These are phyloP conservation scores for Athelia sp. DNA, from an alignment of 1,284 basidiomycete genomes.

Conservation along the genomic window DNA sequence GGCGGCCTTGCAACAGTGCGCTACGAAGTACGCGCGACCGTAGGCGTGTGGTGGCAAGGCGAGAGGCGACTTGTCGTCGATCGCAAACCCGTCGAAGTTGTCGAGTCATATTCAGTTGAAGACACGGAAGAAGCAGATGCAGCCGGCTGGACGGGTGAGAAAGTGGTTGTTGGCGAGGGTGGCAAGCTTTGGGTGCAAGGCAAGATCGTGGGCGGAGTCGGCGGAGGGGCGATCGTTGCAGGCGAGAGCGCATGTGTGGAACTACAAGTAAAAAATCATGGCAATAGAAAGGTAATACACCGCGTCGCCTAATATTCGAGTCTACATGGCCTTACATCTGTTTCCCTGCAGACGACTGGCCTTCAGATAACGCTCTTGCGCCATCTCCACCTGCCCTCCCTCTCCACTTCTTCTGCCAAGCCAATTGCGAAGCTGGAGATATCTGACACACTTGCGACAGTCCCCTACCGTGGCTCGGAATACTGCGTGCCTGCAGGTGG, in stretches of 20 bases:
- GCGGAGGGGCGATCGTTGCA: conserved; percentile 58
- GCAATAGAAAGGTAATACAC: conserved; percentile 58
- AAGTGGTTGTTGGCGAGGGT: conserved; percentile 62
- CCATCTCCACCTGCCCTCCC: conserved; percentile 48
- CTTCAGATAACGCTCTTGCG: conserved; percentile 55
- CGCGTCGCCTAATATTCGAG: background rate
- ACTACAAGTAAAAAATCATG: conserved; percentile 74
- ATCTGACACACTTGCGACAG: conserved; percentile 61
- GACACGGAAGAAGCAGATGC: conserved; percentile 27
- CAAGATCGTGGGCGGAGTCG: conserved; percentile 52
- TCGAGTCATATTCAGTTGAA: conserved; percentile 37
- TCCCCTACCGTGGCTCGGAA: conserved; percentile 66
- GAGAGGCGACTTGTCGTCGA: conserved; percentile 62
- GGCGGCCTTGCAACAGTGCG: conserved; percentile 58
- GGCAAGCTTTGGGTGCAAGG: conserved; percentile 76
- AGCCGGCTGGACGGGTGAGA: conserved; percentile 40
- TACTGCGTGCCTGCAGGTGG: conserved; percentile 65
- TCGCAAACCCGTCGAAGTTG: conserved; percentile 56
- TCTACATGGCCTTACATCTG: conserved; percentile 4
- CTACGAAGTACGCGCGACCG: conserved; percentile 68
- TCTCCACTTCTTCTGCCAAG: conserved; percentile 33
- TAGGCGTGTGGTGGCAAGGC: conserved; percentile 67
- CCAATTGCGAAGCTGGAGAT: conserved; percentile 39
- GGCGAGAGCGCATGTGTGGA: conserved; percentile 68
- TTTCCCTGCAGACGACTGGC: conserved; percentile 58